These are phyloP conservation scores for Choanephora cucurbitarum DNA, from an alignment of 371 early-diverging fungal species.

Conservation along the genomic window DNA sequence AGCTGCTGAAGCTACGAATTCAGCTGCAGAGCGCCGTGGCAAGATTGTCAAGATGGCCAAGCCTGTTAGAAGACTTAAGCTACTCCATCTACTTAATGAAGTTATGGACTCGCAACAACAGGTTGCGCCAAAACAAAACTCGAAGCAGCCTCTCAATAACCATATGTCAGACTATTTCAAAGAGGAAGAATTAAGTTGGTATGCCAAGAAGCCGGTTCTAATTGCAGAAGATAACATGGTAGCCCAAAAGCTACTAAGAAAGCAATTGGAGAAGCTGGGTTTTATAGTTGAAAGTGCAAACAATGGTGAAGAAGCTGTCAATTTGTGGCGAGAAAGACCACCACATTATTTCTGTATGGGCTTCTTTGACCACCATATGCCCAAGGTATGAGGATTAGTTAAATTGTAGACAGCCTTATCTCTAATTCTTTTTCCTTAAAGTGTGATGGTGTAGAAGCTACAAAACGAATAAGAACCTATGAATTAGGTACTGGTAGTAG, in stretches of 20 bases:
- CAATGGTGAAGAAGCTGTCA: constrained; percentile 50
- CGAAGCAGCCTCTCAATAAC: constrained; percentile 12
- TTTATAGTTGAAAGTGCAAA: constrained; percentile 51
- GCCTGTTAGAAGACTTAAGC: constrained; percentile 55
- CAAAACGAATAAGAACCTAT: constrained; percentile 43
- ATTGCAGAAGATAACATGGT: constrained; percentile 57
- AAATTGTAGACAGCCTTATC: background rate
- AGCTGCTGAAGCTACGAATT: constrained; percentile 45
- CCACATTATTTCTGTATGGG: constrained; percentile 41
- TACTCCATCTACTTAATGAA: constrained; percentile 43
- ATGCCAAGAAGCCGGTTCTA: constrained; percentile 39
- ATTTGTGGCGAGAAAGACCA: constrained; percentile 38
- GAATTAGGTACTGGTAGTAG: constrained; percentile 25
- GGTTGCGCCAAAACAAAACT: constrained; percentile 11
- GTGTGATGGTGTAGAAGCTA: constrained; percentile 63
- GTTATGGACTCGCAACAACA: constrained; percentile 30
- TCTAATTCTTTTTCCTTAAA: constrained; percentile 11
- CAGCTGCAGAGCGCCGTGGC: constrained; percentile 44
- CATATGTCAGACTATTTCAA: constrained; percentile 43
- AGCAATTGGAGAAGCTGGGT: constrained; percentile 52
- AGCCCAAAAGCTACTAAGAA: constrained; percentile 45
- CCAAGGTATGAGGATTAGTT: constrained; percentile 30
- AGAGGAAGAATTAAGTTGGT: constrained; percentile 35
- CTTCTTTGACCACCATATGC: constrained; percentile 59
- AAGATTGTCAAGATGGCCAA: constrained; percentile 57